Conservation (phyloP, 768 basidiomycete species). For the Mycena indigotica region DNA sequence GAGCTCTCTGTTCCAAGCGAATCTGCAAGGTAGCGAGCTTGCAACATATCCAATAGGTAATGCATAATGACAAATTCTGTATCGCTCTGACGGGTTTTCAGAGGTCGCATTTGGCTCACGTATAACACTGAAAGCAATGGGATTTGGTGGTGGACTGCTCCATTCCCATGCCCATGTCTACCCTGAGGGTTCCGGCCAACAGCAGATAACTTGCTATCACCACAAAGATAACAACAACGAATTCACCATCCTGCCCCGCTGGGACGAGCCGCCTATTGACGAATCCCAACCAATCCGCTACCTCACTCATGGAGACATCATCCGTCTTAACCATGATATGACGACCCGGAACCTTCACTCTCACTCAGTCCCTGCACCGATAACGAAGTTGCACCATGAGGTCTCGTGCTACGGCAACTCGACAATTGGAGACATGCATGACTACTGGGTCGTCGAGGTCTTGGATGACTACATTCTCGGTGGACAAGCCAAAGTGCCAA, state of each 20-base stretch:
- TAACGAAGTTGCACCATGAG: conserved; percentile 88
- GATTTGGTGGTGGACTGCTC: conserved; percentile 93
- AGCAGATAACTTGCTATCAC: conserved; percentile 98
- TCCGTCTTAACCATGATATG: conserved; percentile 80
- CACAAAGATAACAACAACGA: conserved; percentile 99
- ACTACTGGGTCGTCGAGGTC: conserved; percentile 91
- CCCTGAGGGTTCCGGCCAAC: conserved; percentile 88
- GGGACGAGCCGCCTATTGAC: conserved; percentile 73
- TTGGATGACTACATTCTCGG: conserved; percentile 84
- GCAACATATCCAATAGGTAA: conserved; percentile 82
- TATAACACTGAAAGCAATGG: conserved; percentile 94
- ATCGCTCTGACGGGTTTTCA: conserved; percentile 28
- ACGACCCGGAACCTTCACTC: conserved; percentile 94
- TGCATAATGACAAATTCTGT: conserved; percentile 22
- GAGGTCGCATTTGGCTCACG: conserved; percentile 91
- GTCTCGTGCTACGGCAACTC: conserved; percentile 93
- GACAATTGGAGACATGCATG: conserved; percentile 84
- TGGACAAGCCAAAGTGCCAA: conserved; percentile 52
- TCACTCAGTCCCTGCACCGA: conserved; percentile 82
- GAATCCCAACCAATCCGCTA: conserved; percentile 68
- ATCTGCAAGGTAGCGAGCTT: conserved; percentile 93
- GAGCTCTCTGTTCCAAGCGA: conserved; percentile 99
- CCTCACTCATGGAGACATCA: conserved; percentile 72
- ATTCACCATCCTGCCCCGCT: conserved; percentile 79
- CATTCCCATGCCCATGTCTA: conserved; percentile 97